A percentile compares a stretch with the other conserved stretches of the same genome.
phyloP scores from a whole-genome alignment of 192 early-diverging fungal species.

The Polychytrium aggregatum region DNA sequence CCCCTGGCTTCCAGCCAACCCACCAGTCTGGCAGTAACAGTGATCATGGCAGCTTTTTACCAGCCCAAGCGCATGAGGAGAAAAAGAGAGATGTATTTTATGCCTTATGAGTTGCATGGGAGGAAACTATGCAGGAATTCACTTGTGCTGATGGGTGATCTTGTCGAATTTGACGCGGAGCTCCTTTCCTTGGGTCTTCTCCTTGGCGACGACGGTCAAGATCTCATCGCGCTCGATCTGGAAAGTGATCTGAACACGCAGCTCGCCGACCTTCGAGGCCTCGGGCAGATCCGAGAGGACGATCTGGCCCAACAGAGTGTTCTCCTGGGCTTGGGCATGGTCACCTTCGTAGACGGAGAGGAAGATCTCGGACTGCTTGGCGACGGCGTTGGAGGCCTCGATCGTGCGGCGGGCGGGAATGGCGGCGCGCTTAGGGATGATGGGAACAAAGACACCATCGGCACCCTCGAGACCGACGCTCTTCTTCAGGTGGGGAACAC shows the following conservation, averaged over 20 bases:
- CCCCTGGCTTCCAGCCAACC: too few species aligned
- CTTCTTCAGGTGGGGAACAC: conserved; percentile 55
- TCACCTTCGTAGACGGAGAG: conserved; percentile 81
- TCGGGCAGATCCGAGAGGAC: conserved; percentile 44
- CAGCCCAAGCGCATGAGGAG: too few species aligned
- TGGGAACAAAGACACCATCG: conserved; percentile 59
- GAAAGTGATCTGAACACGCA: conserved; percentile 26
- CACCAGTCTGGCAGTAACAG: too few species aligned
- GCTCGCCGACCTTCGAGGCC: conserved; percentile 30
- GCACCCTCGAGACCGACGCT: conserved; percentile 65
- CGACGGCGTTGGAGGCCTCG: conserved; percentile 52
- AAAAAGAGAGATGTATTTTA: too few species aligned
- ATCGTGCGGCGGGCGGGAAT: conserved; percentile 72
- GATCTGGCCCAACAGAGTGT: conserved; percentile 53
- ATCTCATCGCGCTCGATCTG: conserved; percentile 32
- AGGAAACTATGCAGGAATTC: too few species aligned
- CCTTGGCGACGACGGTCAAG: conserved; percentile 23
- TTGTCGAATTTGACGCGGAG: too few species aligned
- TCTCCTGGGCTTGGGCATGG: conserved; percentile 30
- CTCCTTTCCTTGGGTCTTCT: too few species aligned
- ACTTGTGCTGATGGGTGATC: too few species aligned
- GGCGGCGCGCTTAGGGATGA: conserved; percentile 76
- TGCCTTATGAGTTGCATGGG: too few species aligned
- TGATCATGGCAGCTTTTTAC: too few species aligned
- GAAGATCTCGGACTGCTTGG: conserved; percentile 61